Evolutionary conservation across 805 yeast genomes (phyloP), one percentile per base, ranked within the genome.

Genomic region (Trichomonascus vanleenenianus): DNA sequence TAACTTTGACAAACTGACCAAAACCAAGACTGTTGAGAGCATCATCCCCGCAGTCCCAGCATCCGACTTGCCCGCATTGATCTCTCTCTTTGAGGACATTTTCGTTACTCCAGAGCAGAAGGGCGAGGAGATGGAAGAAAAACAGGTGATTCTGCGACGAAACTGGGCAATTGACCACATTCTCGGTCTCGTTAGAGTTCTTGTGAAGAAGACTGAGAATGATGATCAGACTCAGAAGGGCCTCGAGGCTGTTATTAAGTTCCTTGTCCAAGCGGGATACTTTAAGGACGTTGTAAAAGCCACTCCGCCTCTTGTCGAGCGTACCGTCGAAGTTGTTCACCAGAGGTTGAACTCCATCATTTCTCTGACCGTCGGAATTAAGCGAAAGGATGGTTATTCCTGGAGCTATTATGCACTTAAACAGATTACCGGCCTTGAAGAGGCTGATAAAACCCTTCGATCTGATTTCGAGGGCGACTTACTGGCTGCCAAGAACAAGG

Each of bases 1-100:
- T 15, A 55, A 73, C 77, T 88, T 89, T 62, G 97, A 89, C 62
- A 71, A 74, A 49, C 59, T 84, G 25, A 82, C 95, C 1, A 87
- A 83, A 56, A 67, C 89, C 1, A 86, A 82, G 58, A 76, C 86
- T 0, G 65, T 77, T 10, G 79, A 76, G 36, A 61, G 59, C 11
- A 56, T 79, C 8, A 51, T 79, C 7, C 39, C 53, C 16, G n/a
- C 37, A 5, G 43, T 42, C 14, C 49, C 48, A 6, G 22, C 33
- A 1, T 42, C 37, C 7, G 39, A 47, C 16, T 11, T 57, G 9
- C 39, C 46, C 32, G 53, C 56, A 15, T 47, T 67, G 11, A 69
- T 52, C 8, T 39, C 44, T 20, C 7, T 50, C 31, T 49, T 59
- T 18, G 37, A 51, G 9, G 40, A 43, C 3, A 38, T 46, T 10